Evolutionary conservation across 2,329 filamentous ascomycete genomes (phyloP).

Genomic region (Aspergillus sp.): DNA sequence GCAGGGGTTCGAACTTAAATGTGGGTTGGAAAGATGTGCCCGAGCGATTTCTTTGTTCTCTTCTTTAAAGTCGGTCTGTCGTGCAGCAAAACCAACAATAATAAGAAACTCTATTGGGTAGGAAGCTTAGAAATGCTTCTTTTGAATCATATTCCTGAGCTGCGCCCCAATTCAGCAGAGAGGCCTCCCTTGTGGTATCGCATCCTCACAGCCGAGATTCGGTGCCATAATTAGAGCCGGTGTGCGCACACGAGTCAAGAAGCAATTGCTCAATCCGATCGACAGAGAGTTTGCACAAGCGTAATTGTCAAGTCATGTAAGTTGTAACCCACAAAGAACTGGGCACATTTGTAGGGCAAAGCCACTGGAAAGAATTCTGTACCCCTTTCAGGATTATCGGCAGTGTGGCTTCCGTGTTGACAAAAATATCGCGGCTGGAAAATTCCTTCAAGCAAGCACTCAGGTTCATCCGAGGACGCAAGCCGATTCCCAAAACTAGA

Average conservation of each 20-base stretch:
- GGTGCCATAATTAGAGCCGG: background rate
- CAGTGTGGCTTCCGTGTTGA: background rate
- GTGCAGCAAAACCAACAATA: background rate
- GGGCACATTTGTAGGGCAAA: background rate
- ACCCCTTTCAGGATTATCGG: background rate
- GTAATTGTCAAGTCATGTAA: background rate
- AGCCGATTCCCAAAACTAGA: background rate
- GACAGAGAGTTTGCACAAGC: background rate
- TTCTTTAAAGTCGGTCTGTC: background rate
- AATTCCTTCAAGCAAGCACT: background rate
- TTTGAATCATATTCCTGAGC: background rate
- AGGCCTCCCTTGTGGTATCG: background rate
- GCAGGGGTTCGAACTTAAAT: constrained; percentile 6
- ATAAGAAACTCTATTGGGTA: background rate
- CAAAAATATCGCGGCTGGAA: background rate
- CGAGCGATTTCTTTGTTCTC: constrained; percentile 5
- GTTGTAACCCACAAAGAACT: background rate
- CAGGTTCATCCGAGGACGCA: background rate
- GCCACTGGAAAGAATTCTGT: background rate
- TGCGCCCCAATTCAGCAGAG: constrained; percentile 1
- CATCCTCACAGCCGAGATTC: background rate
- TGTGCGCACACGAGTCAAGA: background rate
- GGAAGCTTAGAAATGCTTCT: background rate
- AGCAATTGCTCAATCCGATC: background rate
- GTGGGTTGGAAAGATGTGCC: background rate